These are phyloP conservation scores for Apiotrichum montevideense DNA, from an alignment of 1,284 basidiomycete species.

Conservation along the genomic window DNA sequence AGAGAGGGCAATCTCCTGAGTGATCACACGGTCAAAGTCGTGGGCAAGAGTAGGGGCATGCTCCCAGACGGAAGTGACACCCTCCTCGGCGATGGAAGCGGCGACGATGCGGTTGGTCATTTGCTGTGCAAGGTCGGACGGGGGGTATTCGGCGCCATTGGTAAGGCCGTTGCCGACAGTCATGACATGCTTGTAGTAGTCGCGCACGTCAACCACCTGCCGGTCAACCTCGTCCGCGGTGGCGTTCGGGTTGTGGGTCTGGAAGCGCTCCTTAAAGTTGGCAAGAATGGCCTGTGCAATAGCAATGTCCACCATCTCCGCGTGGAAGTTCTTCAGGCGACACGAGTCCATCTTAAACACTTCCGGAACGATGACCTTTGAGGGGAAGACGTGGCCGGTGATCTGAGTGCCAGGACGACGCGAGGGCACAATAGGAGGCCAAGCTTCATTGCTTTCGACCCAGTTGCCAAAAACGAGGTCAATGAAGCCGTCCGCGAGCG, in stretches of 20 bases:
- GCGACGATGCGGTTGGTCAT: slow-evolving; percentile 17
- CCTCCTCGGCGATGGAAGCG: not conserved
- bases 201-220: slow-evolving; percentile 50
- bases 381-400: slow-evolving; percentile 49
- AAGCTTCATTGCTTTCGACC: slow-evolving; percentile 35
- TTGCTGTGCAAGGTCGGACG: slow-evolving; percentile 13
- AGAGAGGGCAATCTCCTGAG: slow-evolving; percentile 2
- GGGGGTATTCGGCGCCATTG: slow-evolving; percentile 2
- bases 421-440: slow-evolving; percentile 30
- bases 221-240: slow-evolving; percentile 55
- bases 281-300: slow-evolving; percentile 64
- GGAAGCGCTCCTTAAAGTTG: slow-evolving; percentile 10
- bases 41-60: slow-evolving; percentile 8
- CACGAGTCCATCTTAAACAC: slow-evolving; percentile 75
- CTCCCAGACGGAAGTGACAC: not conserved
- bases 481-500: slow-evolving; percentile 61
- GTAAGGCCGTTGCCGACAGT: slow-evolving; percentile 11
- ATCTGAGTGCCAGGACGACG: slow-evolving; percentile 38
- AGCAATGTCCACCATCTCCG: slow-evolving; percentile 68
- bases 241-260: slow-evolving; percentile 59
- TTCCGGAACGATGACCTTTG: slow-evolving; percentile 55
- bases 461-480: slow-evolving; percentile 56
- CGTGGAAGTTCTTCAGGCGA: slow-evolving; percentile 57
- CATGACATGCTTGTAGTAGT: slow-evolving; percentile 22
- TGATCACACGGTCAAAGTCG: slow-evolving; percentile 13